A percentile compares a stretch with the other conserved stretches of the same genome.
These are phyloP conservation scores for Colletotrichum eleusines DNA, from an alignment of 2,329 filamentous ascomycete genomes.

Conservation along the genomic window DNA sequence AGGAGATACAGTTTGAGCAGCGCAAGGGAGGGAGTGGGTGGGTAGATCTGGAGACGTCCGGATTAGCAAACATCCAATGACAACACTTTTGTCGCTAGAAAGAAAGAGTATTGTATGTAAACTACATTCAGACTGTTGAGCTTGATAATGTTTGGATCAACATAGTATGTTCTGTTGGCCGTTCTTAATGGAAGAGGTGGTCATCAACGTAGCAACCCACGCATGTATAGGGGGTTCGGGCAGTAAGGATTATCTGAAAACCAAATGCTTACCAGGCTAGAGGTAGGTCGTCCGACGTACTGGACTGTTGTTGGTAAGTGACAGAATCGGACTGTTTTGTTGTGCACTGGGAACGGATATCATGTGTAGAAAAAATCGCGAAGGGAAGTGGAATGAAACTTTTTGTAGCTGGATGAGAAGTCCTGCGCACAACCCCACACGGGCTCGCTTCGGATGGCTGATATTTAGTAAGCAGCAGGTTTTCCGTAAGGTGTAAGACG, in stretches of 20 bases:
- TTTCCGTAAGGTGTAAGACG: background rate
- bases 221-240: background rate
- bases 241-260: background rate
- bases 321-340: too few relatives aligned
- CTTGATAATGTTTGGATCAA: conserved; percentile 42
- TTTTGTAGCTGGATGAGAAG: conserved; percentile 11
- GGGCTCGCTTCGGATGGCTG: conserved; percentile 1
- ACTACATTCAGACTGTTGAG: conserved; percentile 43
- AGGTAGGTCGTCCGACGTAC: background rate
- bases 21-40: background rate
- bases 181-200: conserved; percentile 42
- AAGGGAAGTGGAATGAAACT: background rate
- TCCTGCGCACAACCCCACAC: conserved; percentile 8
- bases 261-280: background rate
- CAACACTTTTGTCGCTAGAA: background rate
- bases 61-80: background rate
- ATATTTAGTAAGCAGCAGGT: background rate
- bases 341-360: background rate
- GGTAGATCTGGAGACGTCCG: background rate
- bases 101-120: background rate
- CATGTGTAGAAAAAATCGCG: background rate
- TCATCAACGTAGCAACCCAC: conserved; percentile 38
- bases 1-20: background rate
- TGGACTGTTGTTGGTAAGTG: background rate
- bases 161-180: conserved; percentile 42